These are phyloP conservation scores for Fusarium neocosmosporiellum DNA, from an alignment of 2,329 filamentous ascomycete species.

Conservation along the genomic window DNA sequence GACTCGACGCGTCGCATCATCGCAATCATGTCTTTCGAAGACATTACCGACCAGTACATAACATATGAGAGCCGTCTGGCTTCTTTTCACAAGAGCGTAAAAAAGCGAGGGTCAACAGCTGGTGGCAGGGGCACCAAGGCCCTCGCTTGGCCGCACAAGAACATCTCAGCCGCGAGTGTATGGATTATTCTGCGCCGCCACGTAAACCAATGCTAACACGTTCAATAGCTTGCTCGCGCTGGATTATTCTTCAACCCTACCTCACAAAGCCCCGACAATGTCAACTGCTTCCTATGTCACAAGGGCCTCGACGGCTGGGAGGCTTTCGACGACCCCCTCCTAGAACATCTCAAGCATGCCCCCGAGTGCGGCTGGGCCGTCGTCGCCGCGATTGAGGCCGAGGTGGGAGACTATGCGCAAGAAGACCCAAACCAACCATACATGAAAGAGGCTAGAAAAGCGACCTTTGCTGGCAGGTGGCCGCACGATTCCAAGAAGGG, in stretches of 20 bases:
- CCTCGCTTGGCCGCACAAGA: slow-evolving; percentile 80
- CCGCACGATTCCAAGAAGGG: slow-evolving; percentile 88
- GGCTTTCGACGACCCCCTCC: slow-evolving; percentile 81
- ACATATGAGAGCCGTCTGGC: slow-evolving; percentile 81
- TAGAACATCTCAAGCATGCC: slow-evolving; percentile 87
- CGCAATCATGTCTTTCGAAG: slow-evolving; percentile 48
- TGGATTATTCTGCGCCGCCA: slow-evolving; percentile 9
- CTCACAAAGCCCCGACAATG: slow-evolving; percentile 83
- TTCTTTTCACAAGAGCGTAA: slow-evolving; percentile 77
- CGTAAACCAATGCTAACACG: slow-evolving; percentile 35
- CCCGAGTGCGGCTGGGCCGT: slow-evolving; percentile 89
- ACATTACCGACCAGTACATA: slow-evolving; percentile 60
- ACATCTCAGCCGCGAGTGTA: slow-evolving; percentile 49
- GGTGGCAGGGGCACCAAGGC: slow-evolving; percentile 63
- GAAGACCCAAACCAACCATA: slow-evolving; percentile 79
- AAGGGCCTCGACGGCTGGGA: slow-evolving; percentile 94
- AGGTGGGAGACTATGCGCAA: slow-evolving; percentile 70
- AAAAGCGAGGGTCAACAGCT: slow-evolving; percentile 76
- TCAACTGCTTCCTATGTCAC: slow-evolving; percentile 87
- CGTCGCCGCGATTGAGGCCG: slow-evolving; percentile 70
- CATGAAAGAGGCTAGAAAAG: slow-evolving; percentile 81
- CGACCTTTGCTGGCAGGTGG: slow-evolving; percentile 88
- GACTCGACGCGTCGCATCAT: slow-evolving; percentile 34
- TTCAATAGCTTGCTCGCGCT: slow-evolving; percentile 80
- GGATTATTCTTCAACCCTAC: slow-evolving; percentile 91